Evolutionary conservation across 2,329 filamentous ascomycete species (phyloP).

Genomic region (Emmonsia crescens): DNA sequence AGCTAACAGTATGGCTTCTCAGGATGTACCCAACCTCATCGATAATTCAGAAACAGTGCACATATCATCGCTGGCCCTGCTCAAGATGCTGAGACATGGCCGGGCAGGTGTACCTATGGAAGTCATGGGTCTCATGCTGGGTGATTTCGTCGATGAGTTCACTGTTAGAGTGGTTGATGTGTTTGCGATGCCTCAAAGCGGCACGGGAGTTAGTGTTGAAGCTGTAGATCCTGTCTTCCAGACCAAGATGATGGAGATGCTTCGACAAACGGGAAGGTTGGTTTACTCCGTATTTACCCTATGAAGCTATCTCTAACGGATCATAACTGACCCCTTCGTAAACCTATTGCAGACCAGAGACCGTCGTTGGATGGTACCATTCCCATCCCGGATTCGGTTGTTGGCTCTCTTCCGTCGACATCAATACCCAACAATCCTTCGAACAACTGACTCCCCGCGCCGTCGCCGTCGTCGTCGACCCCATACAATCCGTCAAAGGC

Average conservation of each 20-base stretch:
- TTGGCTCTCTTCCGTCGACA: conserved; percentile 98
- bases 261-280: conserved; percentile 91
- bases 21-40: conserved; percentile 87
- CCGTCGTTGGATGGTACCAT: conserved; percentile 98
- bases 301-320: background rate
- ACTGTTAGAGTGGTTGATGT: conserved; percentile 97
- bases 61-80: conserved; percentile 89
- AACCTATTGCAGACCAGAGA: conserved; percentile 59
- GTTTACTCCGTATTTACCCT: conserved; percentile 23
- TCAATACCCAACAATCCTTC: conserved; percentile 99
- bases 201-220: conserved; percentile 95
- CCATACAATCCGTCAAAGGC: conserved; percentile 98
- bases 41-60: conserved; percentile 99
- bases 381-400: conserved; percentile 98
- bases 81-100: conserved; percentile 98
- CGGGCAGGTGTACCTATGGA: conserved; percentile 98
- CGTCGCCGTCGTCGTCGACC: conserved; percentile 94
- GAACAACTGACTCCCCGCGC: conserved; percentile 95
- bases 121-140: conserved; percentile 98
- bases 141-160: conserved; percentile 98
- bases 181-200: conserved; percentile 98
- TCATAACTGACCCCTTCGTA: conserved; percentile 2
- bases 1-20: conserved; percentile 6
- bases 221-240: conserved; percentile 98
- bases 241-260: conserved; percentile 99